These are phyloP conservation scores for Linderniella brevidens DNA, from an alignment of 257 asterid species.

Conservation along the genomic window DNA sequence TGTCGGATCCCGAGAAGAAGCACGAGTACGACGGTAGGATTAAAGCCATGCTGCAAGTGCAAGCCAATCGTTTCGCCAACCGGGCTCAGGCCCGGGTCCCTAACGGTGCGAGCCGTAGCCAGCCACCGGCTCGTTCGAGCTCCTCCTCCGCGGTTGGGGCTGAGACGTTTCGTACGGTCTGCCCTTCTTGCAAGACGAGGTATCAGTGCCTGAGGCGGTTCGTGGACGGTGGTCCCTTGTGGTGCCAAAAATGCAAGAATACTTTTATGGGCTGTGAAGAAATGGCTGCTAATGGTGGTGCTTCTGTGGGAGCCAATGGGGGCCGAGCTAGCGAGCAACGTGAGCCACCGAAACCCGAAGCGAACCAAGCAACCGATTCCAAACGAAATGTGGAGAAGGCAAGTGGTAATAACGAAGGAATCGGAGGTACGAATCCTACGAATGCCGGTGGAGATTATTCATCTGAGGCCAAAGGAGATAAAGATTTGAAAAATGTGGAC, in stretches of 20 bases:
- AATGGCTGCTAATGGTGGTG: neutral
- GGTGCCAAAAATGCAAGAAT: conserved; percentile 23
- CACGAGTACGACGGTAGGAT: conserved; percentile 31
- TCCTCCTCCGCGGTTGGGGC: conserved; percentile 6
- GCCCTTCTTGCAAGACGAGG: conserved; percentile 25
- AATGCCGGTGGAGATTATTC: too few species aligned
- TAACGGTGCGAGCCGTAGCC: too few species aligned
- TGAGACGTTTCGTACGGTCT: conserved; percentile 32
- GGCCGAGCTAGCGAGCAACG: too few species aligned
- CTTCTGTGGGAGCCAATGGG: too few species aligned
- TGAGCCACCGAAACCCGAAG: too few species aligned
- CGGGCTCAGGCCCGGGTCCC: too few species aligned
- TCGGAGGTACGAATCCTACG: too few species aligned
- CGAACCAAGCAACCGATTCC: too few species aligned
- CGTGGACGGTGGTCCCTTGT: conserved; percentile 13
- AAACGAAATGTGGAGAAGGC: too few species aligned
- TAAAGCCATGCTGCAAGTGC: conserved; percentile 7
- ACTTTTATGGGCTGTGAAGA: conserved; percentile 20
- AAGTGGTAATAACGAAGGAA: too few species aligned
- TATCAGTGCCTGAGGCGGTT: conserved; percentile 17
- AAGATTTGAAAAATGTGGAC: too few species aligned
- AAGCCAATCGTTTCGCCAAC: conserved; percentile 13
- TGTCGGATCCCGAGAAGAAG: conserved; percentile 33
- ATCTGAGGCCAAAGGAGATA: too few species aligned
- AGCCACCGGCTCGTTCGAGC: conserved; percentile 8